Evolutionary conservation across 1,284 basidiomycete species (phyloP).

Genomic region (Cutaneotrichosporon sp.): DNA sequence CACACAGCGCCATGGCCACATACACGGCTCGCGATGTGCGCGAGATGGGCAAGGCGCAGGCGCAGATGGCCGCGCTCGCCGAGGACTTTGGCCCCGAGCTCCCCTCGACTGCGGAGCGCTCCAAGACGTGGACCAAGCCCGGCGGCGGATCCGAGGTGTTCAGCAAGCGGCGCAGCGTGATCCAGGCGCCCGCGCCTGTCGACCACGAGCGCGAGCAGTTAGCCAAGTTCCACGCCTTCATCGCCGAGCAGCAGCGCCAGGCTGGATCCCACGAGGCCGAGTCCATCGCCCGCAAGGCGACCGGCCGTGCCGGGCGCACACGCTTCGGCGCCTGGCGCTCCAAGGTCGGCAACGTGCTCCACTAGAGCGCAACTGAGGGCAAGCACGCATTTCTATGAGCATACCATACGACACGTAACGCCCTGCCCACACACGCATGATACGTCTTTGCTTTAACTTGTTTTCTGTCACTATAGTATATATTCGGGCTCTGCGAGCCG

Average conservation of each 20-base stretch:
- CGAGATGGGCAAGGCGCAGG: background rate
- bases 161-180: background rate
- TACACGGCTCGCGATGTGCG: background rate
- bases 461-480: background rate
- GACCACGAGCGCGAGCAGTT: constrained; percentile 34
- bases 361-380: too few relatives aligned
- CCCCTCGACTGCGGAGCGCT: background rate
- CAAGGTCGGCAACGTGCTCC: constrained; percentile 24
- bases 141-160: background rate
- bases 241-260: constrained; percentile 39
- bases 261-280: constrained; percentile 34
- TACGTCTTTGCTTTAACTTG: background rate
- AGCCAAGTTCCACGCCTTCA: constrained; percentile 42
- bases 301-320: background rate
- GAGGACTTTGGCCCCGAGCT: constrained; percentile 3
- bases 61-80: background rate
- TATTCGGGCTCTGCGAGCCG: background rate
- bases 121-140: constrained; percentile 6
- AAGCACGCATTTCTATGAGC: background rate
- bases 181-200: background rate
- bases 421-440: background rate
- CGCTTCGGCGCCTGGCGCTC: constrained; percentile 3
- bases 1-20: constrained; percentile 2
- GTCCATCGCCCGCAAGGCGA: constrained; percentile 25
- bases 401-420: background rate